A percentile compares a stretch with the other conserved stretches of the same genome.
These are phyloP conservation scores for Scleromitrula shiraiana DNA, from an alignment of 2,329 filamentous ascomycete genomes.

Conservation along the genomic window DNA sequence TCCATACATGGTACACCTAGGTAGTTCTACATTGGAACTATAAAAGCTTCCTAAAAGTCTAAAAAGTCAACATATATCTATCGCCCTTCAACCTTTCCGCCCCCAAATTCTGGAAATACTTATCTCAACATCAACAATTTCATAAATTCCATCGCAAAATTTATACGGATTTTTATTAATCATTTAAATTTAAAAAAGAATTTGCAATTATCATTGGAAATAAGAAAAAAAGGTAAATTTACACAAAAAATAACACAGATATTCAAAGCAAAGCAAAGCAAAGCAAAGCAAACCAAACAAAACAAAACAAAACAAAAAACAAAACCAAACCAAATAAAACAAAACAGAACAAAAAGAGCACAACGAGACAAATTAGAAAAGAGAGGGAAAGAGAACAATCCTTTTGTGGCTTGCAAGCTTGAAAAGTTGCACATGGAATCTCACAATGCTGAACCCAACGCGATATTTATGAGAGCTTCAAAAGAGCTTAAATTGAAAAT, in stretches of 20 bases:
- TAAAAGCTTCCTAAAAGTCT: too few species aligned
- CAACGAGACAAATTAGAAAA: too few species aligned
- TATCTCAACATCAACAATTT: background rate
- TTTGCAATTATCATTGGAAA: background rate
- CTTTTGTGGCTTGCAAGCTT: conserved; percentile 8
- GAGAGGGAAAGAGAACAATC: too few species aligned
- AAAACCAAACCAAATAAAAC: too few species aligned
- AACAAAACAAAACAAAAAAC: too few species aligned
- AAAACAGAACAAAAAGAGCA: too few species aligned
- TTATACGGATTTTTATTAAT: background rate
- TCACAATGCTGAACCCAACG: conserved; percentile 25
- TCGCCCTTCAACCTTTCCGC: background rate
- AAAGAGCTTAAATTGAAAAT: conserved; percentile 27
- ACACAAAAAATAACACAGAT: background rate
- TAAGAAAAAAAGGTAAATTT: background rate
- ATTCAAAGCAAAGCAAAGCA: too few species aligned
- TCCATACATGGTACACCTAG: too few species aligned
- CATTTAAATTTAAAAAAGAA: too few species aligned
- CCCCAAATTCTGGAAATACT: background rate
- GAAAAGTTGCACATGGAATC: conserved; percentile 21
- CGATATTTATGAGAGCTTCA: conserved; percentile 28
- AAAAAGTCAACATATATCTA: background rate
- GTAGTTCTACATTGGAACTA: too few species aligned
- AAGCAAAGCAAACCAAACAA: too few species aligned
- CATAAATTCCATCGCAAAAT: background rate